Evolutionary conservation across 176 grass and related monocot species (phyloP), one percentile per base, ranked within the genome.

Genomic region (Triticum aestivum): DNA sequence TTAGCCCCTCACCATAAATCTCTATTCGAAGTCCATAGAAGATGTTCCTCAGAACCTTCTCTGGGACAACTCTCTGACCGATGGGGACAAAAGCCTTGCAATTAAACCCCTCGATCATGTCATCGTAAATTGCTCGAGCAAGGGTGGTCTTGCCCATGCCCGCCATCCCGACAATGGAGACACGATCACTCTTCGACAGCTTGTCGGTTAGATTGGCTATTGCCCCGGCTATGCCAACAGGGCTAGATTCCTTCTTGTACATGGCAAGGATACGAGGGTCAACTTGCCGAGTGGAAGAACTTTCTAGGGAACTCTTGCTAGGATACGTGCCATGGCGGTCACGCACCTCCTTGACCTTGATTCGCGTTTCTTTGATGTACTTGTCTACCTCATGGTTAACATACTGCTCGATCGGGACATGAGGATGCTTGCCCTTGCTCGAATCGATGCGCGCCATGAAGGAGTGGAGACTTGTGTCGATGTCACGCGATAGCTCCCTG

Each of bases 351-450:
- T 27, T 68, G 4, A 34, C 30, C 65, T 68, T 18, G 14, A 4
- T 34, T 0, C 0, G 6, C 9, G 2, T 33, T 0, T 68, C 65
- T 18, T 35, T 33, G 65, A 68, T 14, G 65, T 18, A 68, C 5
- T 0, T 4, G 65, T 0, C 14, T 0, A 68, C 18, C 1, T 35
- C 0, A 34, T 68, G 30, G 4, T 68, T 68, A 68, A 34, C 18
- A 1, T 0, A 0, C 13, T 2, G 0, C 30, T 18, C 20, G 2
- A 0, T 68, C 13, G 6, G 29, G 30, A 2, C 17, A 33, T 0
- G 2, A 24, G 5, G 39, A 0, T 41, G 29, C 37, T 38, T 38
- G 6, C 0, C 6, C 65, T 68, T 69, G 14, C 7, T 20, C 1
- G 30, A 69, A 7, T 69, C 17, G 15, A 69, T 35, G 66, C 15